Evolutionary conservation across 1,284 basidiomycete species (phyloP).

Genomic region (Marasmius oreades): DNA sequence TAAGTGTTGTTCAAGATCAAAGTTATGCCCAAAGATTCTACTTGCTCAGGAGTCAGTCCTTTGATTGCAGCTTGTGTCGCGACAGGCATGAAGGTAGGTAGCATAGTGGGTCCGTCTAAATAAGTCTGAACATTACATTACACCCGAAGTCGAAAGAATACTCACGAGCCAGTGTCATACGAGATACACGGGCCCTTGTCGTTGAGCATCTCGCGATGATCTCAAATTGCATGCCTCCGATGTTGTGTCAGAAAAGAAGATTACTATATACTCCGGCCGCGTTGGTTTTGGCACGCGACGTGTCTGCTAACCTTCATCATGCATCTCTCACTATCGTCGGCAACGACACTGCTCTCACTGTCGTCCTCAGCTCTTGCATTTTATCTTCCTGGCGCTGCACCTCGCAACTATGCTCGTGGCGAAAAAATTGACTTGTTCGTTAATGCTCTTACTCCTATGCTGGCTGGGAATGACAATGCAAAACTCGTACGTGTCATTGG

Average conservation of each 20-base stretch:
- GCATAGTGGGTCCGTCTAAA: conserved; percentile 71
- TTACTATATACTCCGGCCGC: not conserved
- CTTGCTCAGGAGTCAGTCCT: conserved; percentile 79
- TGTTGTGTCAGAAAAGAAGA: not conserved
- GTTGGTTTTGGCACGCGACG: not conserved
- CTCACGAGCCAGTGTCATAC: conserved; percentile 70
- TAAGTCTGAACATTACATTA: conserved; percentile 8
- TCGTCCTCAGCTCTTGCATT: conserved; percentile 31
- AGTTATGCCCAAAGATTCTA: conserved; percentile 74
- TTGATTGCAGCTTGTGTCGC: conserved; percentile 87
- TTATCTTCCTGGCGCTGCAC: conserved; percentile 66
- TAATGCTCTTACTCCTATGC: conserved; percentile 86
- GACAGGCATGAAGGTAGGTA: conserved; percentile 89
- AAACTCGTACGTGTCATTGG: conserved; percentile 58
- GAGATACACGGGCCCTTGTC: conserved; percentile 72
- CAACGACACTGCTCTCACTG: conserved; percentile 12
- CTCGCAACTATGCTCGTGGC: conserved; percentile 68
- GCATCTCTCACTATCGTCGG: conserved; percentile 12
- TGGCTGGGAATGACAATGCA: conserved; percentile 63
- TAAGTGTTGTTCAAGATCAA: conserved; percentile 86
- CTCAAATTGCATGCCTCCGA: conserved; percentile 67
- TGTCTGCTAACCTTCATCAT: conserved; percentile 6
- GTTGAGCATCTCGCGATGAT: conserved; percentile 74
- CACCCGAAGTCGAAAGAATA: conserved; percentile 13
- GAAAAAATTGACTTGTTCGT: conserved; percentile 79